phyloP scores from a whole-genome alignment of 1,139 yeast species.

The Kluyveromyces marxianus region DNA sequence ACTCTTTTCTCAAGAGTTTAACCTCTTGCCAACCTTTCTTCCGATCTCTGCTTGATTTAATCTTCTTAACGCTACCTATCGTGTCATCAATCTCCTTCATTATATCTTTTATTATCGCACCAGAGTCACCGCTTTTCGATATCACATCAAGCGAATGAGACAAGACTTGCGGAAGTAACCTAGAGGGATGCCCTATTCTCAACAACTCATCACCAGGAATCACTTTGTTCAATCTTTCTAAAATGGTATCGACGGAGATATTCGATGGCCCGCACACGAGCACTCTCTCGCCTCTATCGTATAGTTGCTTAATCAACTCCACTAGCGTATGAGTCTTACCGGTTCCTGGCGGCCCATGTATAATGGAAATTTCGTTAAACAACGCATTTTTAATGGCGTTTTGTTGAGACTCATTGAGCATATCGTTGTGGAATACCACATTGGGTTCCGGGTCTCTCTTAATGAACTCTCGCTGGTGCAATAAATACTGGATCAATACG shows the following conservation, averaged over 20 bases:
- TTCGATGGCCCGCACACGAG: conserved; percentile 94
- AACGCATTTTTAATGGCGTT: conserved; percentile 50
- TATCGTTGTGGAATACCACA: conserved; percentile 39
- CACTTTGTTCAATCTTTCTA: conserved; percentile 60
- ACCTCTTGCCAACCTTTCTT: conserved; percentile 62
- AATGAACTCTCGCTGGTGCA: conserved; percentile 15
- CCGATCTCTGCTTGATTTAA: conserved; percentile 58
- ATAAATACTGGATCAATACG: conserved; percentile 28
- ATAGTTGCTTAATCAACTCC: conserved; percentile 74
- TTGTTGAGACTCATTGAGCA: conserved; percentile 67
- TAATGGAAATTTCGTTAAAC: conserved; percentile 44
- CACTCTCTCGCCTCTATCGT: conserved; percentile 55
- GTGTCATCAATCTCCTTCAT: conserved; percentile 61
- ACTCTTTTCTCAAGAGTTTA: conserved; percentile 61
- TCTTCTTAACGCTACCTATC: conserved; percentile 53
- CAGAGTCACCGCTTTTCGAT: conserved; percentile 54
- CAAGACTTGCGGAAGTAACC: conserved; percentile 55
- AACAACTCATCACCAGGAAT: conserved; percentile 50
- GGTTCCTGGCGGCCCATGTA: conserved; percentile 78
- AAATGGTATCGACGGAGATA: conserved; percentile 86
- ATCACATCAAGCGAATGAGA: conserved; percentile 73
- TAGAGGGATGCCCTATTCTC: conserved; percentile 90
- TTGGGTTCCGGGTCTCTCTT: conserved; percentile 8
- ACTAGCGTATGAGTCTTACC: conserved; percentile 81
- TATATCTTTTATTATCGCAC: conserved; percentile 59